Percentiles rank a stretch among this genome's conserved stretches.
Evolutionary conservation across 1,139 yeast genomes (phyloP).

Genomic region (Schizosaccharomyces versatilis): DNA sequence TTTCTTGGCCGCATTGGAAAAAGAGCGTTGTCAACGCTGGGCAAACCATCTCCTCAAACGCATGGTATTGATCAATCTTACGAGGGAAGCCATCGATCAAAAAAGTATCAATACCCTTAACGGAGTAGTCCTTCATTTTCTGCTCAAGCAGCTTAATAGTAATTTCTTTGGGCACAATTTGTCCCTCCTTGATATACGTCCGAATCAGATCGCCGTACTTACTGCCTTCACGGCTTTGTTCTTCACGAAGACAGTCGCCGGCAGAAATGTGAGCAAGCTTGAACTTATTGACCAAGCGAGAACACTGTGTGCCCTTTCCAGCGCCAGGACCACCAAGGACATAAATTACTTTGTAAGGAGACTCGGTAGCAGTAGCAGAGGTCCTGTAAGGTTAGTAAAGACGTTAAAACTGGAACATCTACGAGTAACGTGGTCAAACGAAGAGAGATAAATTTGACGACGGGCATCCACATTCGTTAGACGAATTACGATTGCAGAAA

Average conservation of each 20-base stretch:
- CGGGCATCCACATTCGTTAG: too few relatives aligned
- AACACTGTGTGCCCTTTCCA: constrained; percentile 94
- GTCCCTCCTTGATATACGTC: constrained; percentile 62
- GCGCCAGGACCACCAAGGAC: constrained; percentile 68
- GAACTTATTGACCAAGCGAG: constrained; percentile 53
- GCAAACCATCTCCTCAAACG: constrained; percentile 50
- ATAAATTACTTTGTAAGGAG: constrained; percentile 40
- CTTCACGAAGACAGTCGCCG: constrained; percentile 83
- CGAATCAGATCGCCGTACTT: constrained; percentile 71
- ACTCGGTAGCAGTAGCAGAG: too few relatives aligned
- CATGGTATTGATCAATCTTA: constrained; percentile 90
- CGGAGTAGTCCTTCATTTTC: constrained; percentile 40
- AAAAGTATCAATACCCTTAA: constrained; percentile 38
- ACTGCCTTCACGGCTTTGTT: constrained; percentile 64
- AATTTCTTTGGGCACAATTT: constrained; percentile 87
- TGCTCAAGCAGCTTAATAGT: constrained; percentile 64
- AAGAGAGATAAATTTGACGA: too few relatives aligned
- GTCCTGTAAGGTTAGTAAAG: too few relatives aligned
- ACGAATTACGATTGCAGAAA: too few relatives aligned
- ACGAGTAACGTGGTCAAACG: too few relatives aligned
- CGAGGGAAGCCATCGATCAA: constrained; percentile 92
- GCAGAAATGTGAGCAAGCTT: constrained; percentile 70
- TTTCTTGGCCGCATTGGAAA: constrained; percentile 81
- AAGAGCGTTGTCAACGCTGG: constrained; percentile 56
- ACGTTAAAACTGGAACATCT: too few relatives aligned